Conservation (phyloP, 345 rosid genomes). For the Populus nigra region DNA sequence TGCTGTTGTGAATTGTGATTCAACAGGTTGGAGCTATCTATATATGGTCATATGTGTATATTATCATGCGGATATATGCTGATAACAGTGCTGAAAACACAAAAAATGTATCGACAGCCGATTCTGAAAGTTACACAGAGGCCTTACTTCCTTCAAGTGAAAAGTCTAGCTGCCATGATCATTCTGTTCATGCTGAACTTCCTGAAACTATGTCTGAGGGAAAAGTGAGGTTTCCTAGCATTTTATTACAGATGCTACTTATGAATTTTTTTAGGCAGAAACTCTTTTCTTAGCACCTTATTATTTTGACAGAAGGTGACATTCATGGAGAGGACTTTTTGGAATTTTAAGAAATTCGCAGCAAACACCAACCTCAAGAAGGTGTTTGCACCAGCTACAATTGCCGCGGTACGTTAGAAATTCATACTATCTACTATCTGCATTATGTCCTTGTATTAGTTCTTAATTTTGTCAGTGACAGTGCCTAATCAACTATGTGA, state of each 20-base stretch:
- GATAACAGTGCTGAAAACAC: neutral
- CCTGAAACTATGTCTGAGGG: neutral
- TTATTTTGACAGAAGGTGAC: neutral
- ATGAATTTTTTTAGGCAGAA: neutral
- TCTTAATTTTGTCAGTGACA: too few species aligned
- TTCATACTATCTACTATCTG: neutral
- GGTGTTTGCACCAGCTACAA: neutral
- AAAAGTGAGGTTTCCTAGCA: neutral
- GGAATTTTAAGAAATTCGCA: neutral
- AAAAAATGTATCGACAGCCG: neutral
- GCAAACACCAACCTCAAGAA: neutral
- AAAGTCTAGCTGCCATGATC: neutral
- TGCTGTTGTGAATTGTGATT: neutral
- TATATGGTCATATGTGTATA: conserved; percentile 40
- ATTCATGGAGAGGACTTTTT: neutral
- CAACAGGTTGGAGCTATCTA: conserved; percentile 38
- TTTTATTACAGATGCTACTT: neutral
- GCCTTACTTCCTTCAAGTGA: neutral
- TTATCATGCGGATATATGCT: conserved; percentile 27
- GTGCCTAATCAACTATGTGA: too few species aligned
- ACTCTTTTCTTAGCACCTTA: neutral
- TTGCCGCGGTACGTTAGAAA: neutral
- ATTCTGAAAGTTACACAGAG: neutral
- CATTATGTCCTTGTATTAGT: too few species aligned
- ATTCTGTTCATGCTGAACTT: neutral